These are phyloP conservation scores for Aureobasidium uvarum DNA, from an alignment of 2,329 filamentous ascomycete species.

Conservation along the genomic window DNA sequence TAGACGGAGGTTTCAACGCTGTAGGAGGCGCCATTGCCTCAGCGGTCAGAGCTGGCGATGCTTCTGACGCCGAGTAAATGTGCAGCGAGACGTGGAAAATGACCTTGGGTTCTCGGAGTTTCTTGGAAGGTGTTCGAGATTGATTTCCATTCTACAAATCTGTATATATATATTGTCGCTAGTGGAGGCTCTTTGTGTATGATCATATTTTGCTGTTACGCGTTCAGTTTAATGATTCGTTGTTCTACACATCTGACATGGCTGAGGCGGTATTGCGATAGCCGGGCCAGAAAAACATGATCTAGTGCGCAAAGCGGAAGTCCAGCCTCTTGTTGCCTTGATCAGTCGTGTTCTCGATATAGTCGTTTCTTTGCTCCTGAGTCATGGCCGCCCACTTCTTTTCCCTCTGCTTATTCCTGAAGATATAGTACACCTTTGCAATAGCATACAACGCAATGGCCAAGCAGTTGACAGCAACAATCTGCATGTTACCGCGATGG, in stretches of 20 bases:
- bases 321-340: slow-evolving; percentile 35
- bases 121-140: no score
- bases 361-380: slow-evolving; percentile 38
- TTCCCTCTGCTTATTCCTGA: slow-evolving; percentile 36
- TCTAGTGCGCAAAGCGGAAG: slow-evolving; percentile 27
- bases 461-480: slow-evolving; percentile 33
- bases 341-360: slow-evolving; percentile 40
- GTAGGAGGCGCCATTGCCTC: not conserved
- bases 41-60: not conserved
- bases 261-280: no score
- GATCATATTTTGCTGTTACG: not conserved
- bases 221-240: not conserved
- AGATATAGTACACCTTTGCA: slow-evolving; percentile 40
- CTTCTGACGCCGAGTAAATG: not conserved
- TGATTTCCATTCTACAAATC: not conserved
- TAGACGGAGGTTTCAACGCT: not conserved
- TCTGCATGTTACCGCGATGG: slow-evolving; percentile 42
- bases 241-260: not conserved
- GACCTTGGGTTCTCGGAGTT: not conserved
- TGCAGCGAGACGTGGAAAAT: not conserved
- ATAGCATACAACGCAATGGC: slow-evolving; percentile 37
- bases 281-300: no score
- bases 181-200: not conserved
- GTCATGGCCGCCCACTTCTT: slow-evolving; percentile 43
- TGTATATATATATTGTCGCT: not conserved